Base-by-base conservation (phyloP, 805 yeast species). In the Candida tibetensis region DNA sequence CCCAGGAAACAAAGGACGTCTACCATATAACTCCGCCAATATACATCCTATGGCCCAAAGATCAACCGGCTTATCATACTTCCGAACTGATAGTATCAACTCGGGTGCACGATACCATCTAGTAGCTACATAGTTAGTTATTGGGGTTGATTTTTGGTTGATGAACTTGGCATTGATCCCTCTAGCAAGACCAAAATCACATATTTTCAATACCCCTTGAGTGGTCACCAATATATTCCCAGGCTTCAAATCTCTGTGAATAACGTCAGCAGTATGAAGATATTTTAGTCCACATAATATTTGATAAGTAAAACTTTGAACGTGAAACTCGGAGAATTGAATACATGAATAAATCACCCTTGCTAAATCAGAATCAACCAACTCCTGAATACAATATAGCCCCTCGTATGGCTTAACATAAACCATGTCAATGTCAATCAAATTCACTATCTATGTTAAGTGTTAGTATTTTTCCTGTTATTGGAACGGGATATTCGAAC, bases 71-170 rank as follows among this genome's bases (percentile, higher is more conserved):
- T 83, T 83, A 3, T 79, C 73, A 53, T 87, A 87, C 13, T 49
- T 52, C 36, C 69, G 72, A 40, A 74, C 70, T 8, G 85, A 73
- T 23, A 89, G 60, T 30, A 90, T 76, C 33, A 90, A 69, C 53
- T 90, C 98, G 0, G 98, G 98, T 0, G 97, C 96, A 31, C 98
- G 70, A 53, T 90, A 90, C 96, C 96, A 90, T 41, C 97, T 66
- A 0, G 97, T 90, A 0, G 96, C 96, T 17, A 90, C 96, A 55
- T 90, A 90, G 49, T 79, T 82, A 8, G 95, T 85, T 18, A 85
- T 85, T 12, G 75, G 69, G 21, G 64, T 52, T 3, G 64, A 44
- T 27, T 57, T 63, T 12, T 66, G 58, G 34, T 58, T 62, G 43
- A 59, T 45, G 32, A 35, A 55, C 15, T 41, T 44, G 7, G 56